These are phyloP conservation scores for Penstemon newberryi DNA, from an alignment of 257 asterid genomes.

Conservation along the genomic window DNA sequence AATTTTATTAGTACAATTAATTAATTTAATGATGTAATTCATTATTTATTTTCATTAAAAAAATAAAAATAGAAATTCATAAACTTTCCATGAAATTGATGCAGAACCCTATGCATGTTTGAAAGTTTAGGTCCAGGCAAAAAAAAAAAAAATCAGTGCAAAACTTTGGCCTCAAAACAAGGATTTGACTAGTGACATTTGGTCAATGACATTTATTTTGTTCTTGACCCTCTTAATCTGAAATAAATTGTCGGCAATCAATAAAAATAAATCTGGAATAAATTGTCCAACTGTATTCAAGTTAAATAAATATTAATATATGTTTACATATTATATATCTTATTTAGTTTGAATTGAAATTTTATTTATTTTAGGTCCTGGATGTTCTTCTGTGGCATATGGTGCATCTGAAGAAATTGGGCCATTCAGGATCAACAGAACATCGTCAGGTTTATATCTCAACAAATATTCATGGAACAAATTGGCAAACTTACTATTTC, in stretches of 20 bases:
- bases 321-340: no score
- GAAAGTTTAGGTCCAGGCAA: no score
- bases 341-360: background rate
- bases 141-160: background rate
- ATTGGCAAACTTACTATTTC: constrained; percentile 69
- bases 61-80: no score
- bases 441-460: constrained; percentile 56
- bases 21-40: no score
- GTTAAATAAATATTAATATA: no score
- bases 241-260: constrained; percentile 11
- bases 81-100: no score
- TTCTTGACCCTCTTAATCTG: constrained; percentile 25
- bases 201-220: constrained; percentile 14
- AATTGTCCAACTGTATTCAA: no score
- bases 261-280: background rate
- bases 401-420: constrained; percentile 99
- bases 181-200: constrained; percentile 28
- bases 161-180: constrained; percentile 26
- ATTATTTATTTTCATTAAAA: no score
- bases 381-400: constrained; percentile 96
- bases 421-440: constrained; percentile 71
- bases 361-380: constrained; percentile 63
- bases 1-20: no score
- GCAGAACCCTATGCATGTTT: no score
- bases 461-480: constrained; percentile 91